Evolutionary conservation across 1,139 yeast species (phyloP).

Genomic region (Blastobotrys serpentis): DNA sequence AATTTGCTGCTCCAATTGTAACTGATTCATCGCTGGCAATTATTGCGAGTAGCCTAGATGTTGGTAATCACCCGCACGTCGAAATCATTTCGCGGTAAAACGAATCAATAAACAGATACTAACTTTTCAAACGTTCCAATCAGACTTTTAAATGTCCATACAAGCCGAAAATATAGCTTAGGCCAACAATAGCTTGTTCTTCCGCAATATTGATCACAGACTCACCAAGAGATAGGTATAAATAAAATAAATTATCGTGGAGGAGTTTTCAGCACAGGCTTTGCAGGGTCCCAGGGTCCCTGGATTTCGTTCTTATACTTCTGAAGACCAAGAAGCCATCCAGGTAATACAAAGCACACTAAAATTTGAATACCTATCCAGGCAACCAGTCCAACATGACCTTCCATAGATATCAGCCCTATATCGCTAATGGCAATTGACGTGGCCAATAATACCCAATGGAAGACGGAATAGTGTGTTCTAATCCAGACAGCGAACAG

Average conservation of each 20-base stretch:
- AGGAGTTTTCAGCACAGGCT: conserved; percentile 46
- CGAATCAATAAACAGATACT: too few relatives aligned
- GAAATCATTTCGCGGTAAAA: too few relatives aligned
- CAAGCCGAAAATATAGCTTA: too few relatives aligned
- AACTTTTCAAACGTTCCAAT: too few relatives aligned
- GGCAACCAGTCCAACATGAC: conserved; percentile 43
- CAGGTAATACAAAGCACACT: conserved; percentile 62
- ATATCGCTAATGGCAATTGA: conserved; percentile 32
- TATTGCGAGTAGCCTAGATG: too few relatives aligned
- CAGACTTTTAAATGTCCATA: too few relatives aligned
- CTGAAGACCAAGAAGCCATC: conserved; percentile 68
- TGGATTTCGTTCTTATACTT: conserved; percentile 82
- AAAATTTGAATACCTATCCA: conserved; percentile 53
- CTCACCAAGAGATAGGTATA: too few relatives aligned
- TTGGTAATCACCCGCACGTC: too few relatives aligned
- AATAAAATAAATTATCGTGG: neutral
- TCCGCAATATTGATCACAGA: too few relatives aligned
- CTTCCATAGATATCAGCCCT: conserved; percentile 42
- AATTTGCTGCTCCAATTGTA: too few relatives aligned
- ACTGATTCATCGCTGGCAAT: too few relatives aligned
- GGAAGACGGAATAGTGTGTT: conserved; percentile 29
- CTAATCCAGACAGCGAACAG: conserved; percentile 60
- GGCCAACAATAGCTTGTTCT: too few relatives aligned
- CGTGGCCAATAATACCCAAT: conserved; percentile 30
- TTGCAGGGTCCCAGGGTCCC: conserved; percentile 94